Evolutionary conservation across 768 basidiomycete species (phyloP), one percentile per base, ranked within the genome.

Genomic region (Antrodiella citrinella): DNA sequence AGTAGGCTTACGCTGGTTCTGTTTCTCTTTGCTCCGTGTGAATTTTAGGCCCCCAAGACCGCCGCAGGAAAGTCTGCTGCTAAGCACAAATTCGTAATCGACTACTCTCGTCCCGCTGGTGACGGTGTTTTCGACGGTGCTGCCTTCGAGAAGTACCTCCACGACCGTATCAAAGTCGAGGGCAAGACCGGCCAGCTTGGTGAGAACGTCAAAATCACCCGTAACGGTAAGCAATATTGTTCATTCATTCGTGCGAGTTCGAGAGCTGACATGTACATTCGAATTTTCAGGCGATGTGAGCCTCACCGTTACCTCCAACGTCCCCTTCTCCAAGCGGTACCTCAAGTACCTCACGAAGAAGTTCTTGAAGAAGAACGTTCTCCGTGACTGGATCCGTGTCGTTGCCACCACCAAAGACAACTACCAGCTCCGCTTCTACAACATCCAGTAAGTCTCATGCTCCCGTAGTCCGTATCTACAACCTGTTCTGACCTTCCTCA

Each of bases 311-410:
- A 82, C 84, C 47, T 85, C 92, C 48, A 83, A 73, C 63, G 83
- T 95, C 66, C 83, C 91, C 50, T 86, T 97, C 72, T 97, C 95
- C 46, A 98, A 98, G 75, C 81, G 91, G 51, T 97, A 96, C 71
- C 83, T 97, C 67, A 97, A 98, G 72, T 99, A 98, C 73, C 77
- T 98, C 54, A 97, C 95, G 55, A 98, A 98, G 80, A 95, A 95
- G 76, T 94, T 91, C 80, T 78, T 98, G 72, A 98, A 98, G 81
- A 96, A 96, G 82, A 93, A 94, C 74, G 72, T 77, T 42, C 78
- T 96, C 61, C 85, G 93, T 58, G 94, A 97, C 73, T 97, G 92
- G 89, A 91, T 97, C 67, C 93, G 92, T 50, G 95, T 99, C 58
- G 91, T 98, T 58, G 91, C 96, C 39, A 84, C 91, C 24, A 78